Percentiles rank a stretch among this genome's conserved stretches.
phyloP scores from a whole-genome alignment of 495 filamentous ascomycete genomes.

The Xeromyces bisporus region DNA sequence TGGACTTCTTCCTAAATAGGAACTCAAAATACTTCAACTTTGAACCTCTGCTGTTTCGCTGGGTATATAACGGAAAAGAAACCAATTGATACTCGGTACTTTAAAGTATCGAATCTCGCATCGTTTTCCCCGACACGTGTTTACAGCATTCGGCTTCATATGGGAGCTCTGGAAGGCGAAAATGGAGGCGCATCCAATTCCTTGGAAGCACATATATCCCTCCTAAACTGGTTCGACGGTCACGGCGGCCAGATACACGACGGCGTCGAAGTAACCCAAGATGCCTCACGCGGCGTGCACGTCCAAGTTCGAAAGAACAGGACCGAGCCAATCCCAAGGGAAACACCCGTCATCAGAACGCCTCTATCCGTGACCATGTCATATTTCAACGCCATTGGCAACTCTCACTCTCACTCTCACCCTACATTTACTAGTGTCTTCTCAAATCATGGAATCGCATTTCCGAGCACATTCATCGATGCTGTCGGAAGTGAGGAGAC shows the following conservation, averaged over 20 bases:
- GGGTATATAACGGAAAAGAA: too few relatives aligned
- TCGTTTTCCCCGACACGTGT: too few relatives aligned
- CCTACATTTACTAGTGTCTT: slow-evolving; percentile 10
- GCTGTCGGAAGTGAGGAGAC: slow-evolving; percentile 21
- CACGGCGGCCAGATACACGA: slow-evolving; percentile 28
- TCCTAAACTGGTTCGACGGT: slow-evolving; percentile 24
- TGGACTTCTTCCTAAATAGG: too few relatives aligned
- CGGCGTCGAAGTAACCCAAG: slow-evolving; percentile 22
- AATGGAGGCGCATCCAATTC: slow-evolving; percentile 6
- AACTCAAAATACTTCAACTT: too few relatives aligned
- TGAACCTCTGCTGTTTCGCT: too few relatives aligned
- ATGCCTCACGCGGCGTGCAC: slow-evolving; percentile 29
- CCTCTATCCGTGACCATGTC: slow-evolving; percentile 33
- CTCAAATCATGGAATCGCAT: slow-evolving; percentile 16
- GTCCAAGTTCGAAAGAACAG: slow-evolving; percentile 21
- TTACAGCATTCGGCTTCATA: too few relatives aligned
- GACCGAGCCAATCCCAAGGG: slow-evolving; percentile 10
- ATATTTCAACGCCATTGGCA: slow-evolving; percentile 33
- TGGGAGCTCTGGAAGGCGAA: not conserved
- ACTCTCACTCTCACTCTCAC: slow-evolving; percentile 5
- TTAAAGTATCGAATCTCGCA: too few relatives aligned
- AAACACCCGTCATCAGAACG: slow-evolving; percentile 26
- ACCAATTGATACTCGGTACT: too few relatives aligned
- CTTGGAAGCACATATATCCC: slow-evolving; percentile 14
- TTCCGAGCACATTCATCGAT: slow-evolving; percentile 21